Conservation (phyloP, 495 filamentous ascomycete species). For the Annulohypoxylon moriforme region DNA sequence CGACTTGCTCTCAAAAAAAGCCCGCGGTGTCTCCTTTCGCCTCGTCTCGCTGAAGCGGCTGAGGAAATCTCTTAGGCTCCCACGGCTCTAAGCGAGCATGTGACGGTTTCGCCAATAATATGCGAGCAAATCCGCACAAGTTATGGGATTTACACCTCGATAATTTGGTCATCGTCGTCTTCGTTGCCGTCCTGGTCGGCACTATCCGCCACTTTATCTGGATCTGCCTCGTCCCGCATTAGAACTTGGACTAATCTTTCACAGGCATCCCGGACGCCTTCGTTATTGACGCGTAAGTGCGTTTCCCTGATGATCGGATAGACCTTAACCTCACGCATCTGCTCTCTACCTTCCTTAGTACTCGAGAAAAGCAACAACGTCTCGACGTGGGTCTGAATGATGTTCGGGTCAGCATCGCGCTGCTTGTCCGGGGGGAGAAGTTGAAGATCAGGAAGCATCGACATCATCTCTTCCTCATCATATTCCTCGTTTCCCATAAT, state of each 20-base stretch:
- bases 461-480: slow-evolving; percentile 78
- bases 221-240: slow-evolving; percentile 79
- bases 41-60: slow-evolving; percentile 20
- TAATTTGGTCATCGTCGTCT: slow-evolving; percentile 55
- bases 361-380: slow-evolving; percentile 85
- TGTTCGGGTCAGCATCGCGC: slow-evolving; percentile 77
- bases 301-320: slow-evolving; percentile 91
- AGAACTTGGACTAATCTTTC: slow-evolving; percentile 92
- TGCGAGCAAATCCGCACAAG: not conserved
- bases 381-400: slow-evolving; percentile 88
- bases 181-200: slow-evolving; percentile 71
- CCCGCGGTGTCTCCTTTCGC: slow-evolving; percentile 1
- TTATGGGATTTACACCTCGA: slow-evolving; percentile 54
- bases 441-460: slow-evolving; percentile 88
- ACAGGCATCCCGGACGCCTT: slow-evolving; percentile 83
- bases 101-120: slow-evolving; percentile 13
- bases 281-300: slow-evolving; percentile 81
- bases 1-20: slow-evolving; percentile 14
- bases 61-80: slow-evolving; percentile 5
- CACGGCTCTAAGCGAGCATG: slow-evolving; percentile 4
- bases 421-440: slow-evolving; percentile 87
- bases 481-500: slow-evolving; percentile 70
- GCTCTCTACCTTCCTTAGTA: slow-evolving; percentile 76
- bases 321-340: slow-evolving; percentile 78
- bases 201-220: slow-evolving; percentile 64